phyloP scores from a whole-genome alignment of 352 stramenopile species.

The Detonula confervacea region DNA sequence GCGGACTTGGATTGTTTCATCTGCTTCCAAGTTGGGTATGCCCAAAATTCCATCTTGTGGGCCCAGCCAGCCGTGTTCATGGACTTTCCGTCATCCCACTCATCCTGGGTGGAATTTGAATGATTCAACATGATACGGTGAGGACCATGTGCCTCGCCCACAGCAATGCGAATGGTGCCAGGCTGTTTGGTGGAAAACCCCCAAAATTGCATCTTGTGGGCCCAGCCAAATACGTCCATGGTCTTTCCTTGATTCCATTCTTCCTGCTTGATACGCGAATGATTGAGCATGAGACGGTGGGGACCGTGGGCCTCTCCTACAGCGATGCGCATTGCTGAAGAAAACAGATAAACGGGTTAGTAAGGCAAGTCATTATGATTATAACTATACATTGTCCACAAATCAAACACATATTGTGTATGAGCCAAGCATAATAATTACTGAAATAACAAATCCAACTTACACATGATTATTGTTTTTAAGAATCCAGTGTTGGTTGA shows the following conservation, averaged over 20 bases:
- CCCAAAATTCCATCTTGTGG: neutral
- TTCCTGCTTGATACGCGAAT: neutral
- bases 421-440: no score
- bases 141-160: neutral
- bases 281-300: neutral
- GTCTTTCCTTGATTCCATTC: neutral
- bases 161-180: neutral
- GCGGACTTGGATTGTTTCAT: no score
- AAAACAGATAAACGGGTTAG: no score
- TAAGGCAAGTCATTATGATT: no score
- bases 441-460: no score
- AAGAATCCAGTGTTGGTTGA: no score
- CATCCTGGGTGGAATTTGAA: neutral
- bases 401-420: no score
- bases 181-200: neutral
- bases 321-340: no score
- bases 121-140: neutral
- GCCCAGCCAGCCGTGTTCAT: neutral
- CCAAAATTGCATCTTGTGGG: neutral
- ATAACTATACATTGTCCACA: no score
- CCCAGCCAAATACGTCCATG: neutral
- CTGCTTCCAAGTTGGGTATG: neutral
- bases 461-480: no score
- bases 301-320: neutral
- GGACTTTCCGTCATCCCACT: neutral